A percentile compares a stretch with the other conserved stretches of the same genome.
Evolutionary conservation across 192 early-diverging fungal genomes (phyloP).

Genomic region (Coemansia sp.): DNA sequence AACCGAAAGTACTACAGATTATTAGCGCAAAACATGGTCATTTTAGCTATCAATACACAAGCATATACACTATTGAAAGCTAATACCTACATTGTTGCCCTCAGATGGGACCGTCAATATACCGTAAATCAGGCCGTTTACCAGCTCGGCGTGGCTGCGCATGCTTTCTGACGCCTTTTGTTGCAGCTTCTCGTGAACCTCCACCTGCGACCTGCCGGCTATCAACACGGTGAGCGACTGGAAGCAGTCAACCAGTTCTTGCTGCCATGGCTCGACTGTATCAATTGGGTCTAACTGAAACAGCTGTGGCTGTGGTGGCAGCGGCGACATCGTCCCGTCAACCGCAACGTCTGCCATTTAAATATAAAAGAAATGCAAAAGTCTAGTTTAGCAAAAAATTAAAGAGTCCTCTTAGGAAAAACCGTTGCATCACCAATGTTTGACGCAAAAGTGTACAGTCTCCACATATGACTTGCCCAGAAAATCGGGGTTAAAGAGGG

Average conservation of each 20-base stretch:
- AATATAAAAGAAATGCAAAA: background rate
- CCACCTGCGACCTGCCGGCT: slow-evolving; percentile 54
- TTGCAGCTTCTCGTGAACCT: slow-evolving; percentile 63
- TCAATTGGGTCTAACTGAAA: slow-evolving; percentile 54
- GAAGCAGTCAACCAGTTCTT: slow-evolving; percentile 51
- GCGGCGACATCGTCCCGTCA: slow-evolving; percentile 10
- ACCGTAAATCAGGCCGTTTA: slow-evolving; percentile 63
- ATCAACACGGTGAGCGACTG: slow-evolving; percentile 25
- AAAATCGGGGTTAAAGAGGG: background rate
- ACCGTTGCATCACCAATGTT: too few species aligned
- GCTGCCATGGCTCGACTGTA: slow-evolving; percentile 48
- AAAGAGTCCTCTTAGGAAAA: too few species aligned
- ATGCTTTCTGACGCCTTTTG: slow-evolving; percentile 58
- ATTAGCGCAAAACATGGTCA: too few species aligned
- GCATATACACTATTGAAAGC: background rate
- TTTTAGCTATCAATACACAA: background rate
- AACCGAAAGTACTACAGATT: slow-evolving; percentile 54
- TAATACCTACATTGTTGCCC: slow-evolving; percentile 26
- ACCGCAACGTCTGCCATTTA: slow-evolving; percentile 2
- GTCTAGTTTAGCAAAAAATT: too few species aligned
- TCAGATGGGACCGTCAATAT: slow-evolving; percentile 54
- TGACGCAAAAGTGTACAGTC: too few species aligned
- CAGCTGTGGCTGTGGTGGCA: slow-evolving; percentile 42
- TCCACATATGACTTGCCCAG: background rate
- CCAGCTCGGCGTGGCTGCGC: slow-evolving; percentile 50